Evolutionary conservation across 192 early-diverging fungal genomes (phyloP).

Genomic region (Backusella liffmaniae): DNA sequence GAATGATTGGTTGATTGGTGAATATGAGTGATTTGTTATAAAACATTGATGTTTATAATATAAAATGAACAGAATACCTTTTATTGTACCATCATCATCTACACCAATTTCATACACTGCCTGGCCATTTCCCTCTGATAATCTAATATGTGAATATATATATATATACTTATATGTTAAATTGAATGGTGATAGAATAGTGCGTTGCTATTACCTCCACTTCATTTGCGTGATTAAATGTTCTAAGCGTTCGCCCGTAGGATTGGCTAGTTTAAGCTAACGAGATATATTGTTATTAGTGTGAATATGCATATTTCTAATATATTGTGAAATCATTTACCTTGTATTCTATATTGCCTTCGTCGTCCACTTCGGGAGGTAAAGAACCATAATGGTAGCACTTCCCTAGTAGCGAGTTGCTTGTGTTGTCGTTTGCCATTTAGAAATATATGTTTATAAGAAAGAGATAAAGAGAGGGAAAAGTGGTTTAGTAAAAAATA

Average conservation of each 20-base stretch:
- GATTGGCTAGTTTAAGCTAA: conserved; percentile 73
- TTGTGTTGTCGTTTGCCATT: conserved; percentile 10
- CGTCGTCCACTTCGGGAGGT: conserved; percentile 78
- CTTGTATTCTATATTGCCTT: conserved; percentile 93
- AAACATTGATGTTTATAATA: conserved; percentile 31
- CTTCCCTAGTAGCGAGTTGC: neutral
- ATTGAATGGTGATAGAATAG: neutral
- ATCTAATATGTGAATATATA: conserved; percentile 16
- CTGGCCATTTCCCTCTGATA: conserved; percentile 85
- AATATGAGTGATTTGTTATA: conserved; percentile 36
- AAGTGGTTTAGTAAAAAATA: neutral
- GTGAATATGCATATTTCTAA: no score
- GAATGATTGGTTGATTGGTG: conserved; percentile 26
- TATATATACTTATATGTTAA: no score
- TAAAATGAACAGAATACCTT: conserved; percentile 37
- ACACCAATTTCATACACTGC: conserved; percentile 92
- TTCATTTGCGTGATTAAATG: conserved; percentile 92
- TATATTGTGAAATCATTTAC: conserved; percentile 23
- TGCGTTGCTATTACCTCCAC: conserved; percentile 58
- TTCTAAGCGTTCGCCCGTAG: conserved; percentile 66
- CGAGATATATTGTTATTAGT: neutral
- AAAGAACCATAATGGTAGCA: conserved; percentile 35
- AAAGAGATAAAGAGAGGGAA: neutral
- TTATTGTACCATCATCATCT: conserved; percentile 76
- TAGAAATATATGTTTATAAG: neutral